Evolutionary conservation across 164 flowering plant species (phyloP).

Genomic region (Tetrastigma voinierianum): DNA sequence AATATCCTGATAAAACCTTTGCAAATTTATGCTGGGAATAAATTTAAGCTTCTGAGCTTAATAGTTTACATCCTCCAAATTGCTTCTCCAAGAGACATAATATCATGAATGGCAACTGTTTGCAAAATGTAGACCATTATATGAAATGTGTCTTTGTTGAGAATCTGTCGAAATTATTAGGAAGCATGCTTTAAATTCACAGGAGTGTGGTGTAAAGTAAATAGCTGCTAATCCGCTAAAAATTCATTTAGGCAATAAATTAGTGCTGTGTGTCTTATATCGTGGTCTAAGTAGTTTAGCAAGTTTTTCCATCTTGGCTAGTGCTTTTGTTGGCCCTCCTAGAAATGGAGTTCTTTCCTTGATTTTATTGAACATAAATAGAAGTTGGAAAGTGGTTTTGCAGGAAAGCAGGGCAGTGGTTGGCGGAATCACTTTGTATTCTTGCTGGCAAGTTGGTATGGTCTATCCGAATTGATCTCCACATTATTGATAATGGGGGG

Average conservation of each 20-base stretch:
- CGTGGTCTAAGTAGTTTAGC: no score
- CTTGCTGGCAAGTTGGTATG: slow-evolving; percentile 87
- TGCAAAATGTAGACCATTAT: no score
- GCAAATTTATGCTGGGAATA: no score
- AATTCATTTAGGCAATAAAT: neutral
- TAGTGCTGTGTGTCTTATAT: neutral
- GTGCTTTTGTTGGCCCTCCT: neutral
- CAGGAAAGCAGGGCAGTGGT: slow-evolving; percentile 99
- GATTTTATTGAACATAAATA: neutral
- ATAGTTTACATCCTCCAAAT: no score
- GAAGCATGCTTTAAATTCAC: no score
- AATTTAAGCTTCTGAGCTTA: no score
- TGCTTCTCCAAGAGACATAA: no score
- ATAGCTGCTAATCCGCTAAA: neutral
- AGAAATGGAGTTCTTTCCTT: no score
- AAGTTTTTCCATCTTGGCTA: neutral
- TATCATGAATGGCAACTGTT: no score
- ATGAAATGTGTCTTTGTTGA: no score
- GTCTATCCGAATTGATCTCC: slow-evolving; percentile 91
- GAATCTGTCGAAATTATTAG: no score
- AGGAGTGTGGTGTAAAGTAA: neutral
- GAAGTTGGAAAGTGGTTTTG: slow-evolving; percentile 22
- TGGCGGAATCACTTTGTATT: slow-evolving; percentile 92
- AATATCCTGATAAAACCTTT: no score
- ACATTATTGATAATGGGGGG: slow-evolving; percentile 97